Base-by-base conservation (phyloP, 2,329 filamentous ascomycete genomes). In the Leptographium lundbergii region DNA sequence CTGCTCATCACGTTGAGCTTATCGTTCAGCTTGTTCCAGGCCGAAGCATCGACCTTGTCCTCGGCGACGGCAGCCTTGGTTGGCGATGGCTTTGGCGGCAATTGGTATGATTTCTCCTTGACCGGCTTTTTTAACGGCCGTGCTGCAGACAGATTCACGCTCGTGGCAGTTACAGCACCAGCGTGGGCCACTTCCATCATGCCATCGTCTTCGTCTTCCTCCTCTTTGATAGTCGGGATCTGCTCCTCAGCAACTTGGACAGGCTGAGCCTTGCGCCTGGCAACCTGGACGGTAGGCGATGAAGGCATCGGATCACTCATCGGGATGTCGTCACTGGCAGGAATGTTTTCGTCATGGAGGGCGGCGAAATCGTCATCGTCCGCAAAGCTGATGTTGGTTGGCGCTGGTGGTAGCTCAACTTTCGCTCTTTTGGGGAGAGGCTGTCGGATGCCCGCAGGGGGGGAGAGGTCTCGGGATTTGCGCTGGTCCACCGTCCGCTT, bases 161-260 rank as follows among this genome's bases (percentile, higher is more conserved):
- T 92, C 13, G 83, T 76, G 10, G 82, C 75, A 59, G 81, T 84
- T 61, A 87, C 80, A 27, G 85, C 78, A 19, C 86, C 88, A 45
- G 87, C 82, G 59, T 95, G 87, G 25, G 88, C 85, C 57, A 96
- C 83, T 68, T 96, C 91, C 84, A 96, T 89, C 75, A 91, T 79
- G 25, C 88, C 84, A 2, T 89, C 86, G 14, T 90, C 88, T 1
- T 85, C 80, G 14, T 86, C 83, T 17, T 73, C 70, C 24, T 73
- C 69, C 58, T 79, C 45, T 17, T 61, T 61, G 58, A 56, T 54
- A 17, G 19, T 34, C 14, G 14, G 25, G 10, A 47, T 56, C 24
- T 53, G 19, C 32, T 53, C 34, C 6, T n/a, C 3, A 9, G 34
- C 27, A 9, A 34, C 27, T 19, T 4, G 45, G n/a, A 2, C 54